Base-by-base conservation (phyloP, 768 basidiomycete species). In the Naganishia randhawae region DNA sequence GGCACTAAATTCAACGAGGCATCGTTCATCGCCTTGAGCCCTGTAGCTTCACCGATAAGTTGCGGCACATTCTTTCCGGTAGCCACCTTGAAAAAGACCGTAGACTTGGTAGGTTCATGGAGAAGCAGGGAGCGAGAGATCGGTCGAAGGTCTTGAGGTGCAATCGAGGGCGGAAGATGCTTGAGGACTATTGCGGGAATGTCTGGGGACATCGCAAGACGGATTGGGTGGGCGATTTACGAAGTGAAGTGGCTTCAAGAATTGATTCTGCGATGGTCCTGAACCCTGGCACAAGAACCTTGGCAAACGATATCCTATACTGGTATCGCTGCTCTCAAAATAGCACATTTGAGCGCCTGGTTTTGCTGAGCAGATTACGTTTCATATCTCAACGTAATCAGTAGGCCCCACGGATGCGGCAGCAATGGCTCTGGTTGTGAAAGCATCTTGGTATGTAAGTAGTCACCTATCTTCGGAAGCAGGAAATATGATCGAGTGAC, bases 1-100 rank as follows among this genome's bases (percentile, higher is more conserved):
- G 76, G 76, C 0, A 74, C 70, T 8, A 75, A 25, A 0, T 66
- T 45, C 2, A 39, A 42, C 0, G 66, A n/a, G 2, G 69, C 69
- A 7, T 52, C 52, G n/a, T 41, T 63, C 71, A 72, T 70, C 3
- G 69, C 69, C 25, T 55, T 16, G 19, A 72, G 41, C 19, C 71
- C 71, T 39, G 51, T 37, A 6, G 67, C 62, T 42, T 72, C 71
- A 19, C 71, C 71, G 39, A 39, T 29, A 57, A 72, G 67, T 50
- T 72, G 71, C n/a, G 51, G 39, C 1, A 61, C 52, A 48, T 55
- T 45, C 27, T 50, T 64, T 33, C 63, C 63, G 17, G 42, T 48
- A 14, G 45, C 63, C 19, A 64, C 22, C 45, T 64, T 64, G 42
- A 39, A 22, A 35, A 64, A 51, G 35, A 64, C 22, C 11, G 48